Evolutionary conservation across 352 stramenopile genomes (phyloP).

Genomic region (Phytophthora cactorum): DNA sequence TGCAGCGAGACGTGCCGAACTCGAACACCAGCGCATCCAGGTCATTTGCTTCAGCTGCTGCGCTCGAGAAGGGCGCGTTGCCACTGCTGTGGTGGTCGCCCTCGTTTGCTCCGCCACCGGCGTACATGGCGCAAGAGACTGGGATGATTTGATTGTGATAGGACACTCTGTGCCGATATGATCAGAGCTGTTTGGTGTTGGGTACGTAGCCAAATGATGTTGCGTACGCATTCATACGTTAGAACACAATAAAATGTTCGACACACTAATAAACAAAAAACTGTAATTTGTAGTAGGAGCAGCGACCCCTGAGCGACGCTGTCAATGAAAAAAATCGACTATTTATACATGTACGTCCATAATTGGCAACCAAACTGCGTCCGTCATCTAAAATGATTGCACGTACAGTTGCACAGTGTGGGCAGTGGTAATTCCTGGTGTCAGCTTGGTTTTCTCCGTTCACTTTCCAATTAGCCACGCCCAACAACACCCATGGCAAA

Average conservation of each 20-base stretch:
- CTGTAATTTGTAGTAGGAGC: no score
- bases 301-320: background rate
- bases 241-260: background rate
- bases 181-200: background rate
- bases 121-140: conserved; percentile 32
- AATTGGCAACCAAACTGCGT: background rate
- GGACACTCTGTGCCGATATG: background rate
- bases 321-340: background rate
- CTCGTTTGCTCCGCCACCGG: conserved; percentile 39
- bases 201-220: background rate
- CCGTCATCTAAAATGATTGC: background rate
- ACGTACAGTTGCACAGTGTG: background rate
- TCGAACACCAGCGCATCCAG: conserved; percentile 83
- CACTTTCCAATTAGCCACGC: conserved; percentile 2
- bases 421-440: background rate
- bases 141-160: background rate
- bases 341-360: background rate
- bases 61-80: conserved; percentile 49
- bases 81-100: conserved; percentile 34
- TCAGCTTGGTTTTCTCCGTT: background rate
- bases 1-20: conserved; percentile 74
- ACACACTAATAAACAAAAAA: no score
- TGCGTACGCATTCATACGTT: background rate
- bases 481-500: background rate
- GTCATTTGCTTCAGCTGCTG: conserved; percentile 69